Base-by-base conservation (phyloP, 345 rosid species). In the Acer yangbiense region DNA sequence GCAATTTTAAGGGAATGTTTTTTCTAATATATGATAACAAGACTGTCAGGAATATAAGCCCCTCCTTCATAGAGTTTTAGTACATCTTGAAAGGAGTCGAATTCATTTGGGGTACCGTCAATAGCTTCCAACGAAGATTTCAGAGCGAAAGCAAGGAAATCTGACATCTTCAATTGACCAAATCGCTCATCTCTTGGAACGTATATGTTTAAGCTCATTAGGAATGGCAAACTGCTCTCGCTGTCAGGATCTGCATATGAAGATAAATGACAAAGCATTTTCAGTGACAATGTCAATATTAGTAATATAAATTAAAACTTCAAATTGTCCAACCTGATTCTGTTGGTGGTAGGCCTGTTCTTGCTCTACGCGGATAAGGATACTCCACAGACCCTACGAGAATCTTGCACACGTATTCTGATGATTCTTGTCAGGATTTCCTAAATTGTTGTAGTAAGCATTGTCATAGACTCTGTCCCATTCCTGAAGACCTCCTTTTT, bases 301-400 rank as follows among this genome's bases (percentile, higher is more conserved):
- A 32, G 39, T 0, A 4, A 32, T 32, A 3, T 32, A 32, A n/a
- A n/a, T n/a, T n/a, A n/a, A 32, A 32, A 32, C 3, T 32, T 32
- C 39, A 3, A 32, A 32, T 32, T 32, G 54, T 48, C 6, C 39
- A 32, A 86, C 93, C 89, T 82, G 84, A 60, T 46, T 77, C 58
- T 10, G 84, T 70, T 17, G 89, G 89, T 64, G 87, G 69, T 41
- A 97, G 75, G 67, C 94, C 93, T 29, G 97, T 94, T 85, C 97
- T 83, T 65, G 86, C 90, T 65, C 98, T 87, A 20, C 98, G 94
- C 67, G 98, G 98, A 78, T 92, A 94, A 65, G 98, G 97, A 76
- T 83, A 80, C 80, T 90, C 83, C 1, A 68, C 11, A 12, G 94
- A 82, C 6, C 97, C 98, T 27, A 97, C 97, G 44, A 94, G 97